Base-by-base conservation (phyloP, 2,329 filamentous ascomycete species). In the Pseudocercospora musae region DNA sequence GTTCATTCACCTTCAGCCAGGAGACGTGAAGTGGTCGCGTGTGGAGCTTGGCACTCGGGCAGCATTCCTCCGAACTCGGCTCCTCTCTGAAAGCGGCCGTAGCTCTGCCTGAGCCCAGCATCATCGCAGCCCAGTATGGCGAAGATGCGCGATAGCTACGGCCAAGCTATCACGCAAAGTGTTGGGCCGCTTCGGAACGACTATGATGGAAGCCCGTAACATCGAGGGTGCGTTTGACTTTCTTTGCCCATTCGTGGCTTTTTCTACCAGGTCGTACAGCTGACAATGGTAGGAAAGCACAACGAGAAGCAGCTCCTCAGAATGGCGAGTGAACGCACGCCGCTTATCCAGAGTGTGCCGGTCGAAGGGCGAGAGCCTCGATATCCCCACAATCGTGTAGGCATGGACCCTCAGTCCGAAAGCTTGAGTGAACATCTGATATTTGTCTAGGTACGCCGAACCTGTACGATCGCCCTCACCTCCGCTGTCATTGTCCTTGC, bases 261-360 rank as follows among this genome's bases (percentile, higher is more conserved):
- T 23, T 18, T 49, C 20, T 13, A 8, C 46, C 15, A 25, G 27
- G 33, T 20, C 15, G 33, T 13, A 58, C n/a, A n/a, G 59, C 62
- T 67, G 63, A 65, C 48, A 13, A 69, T 67, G 67, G 60, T 62
- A 53, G 57, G 67, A 56, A 62, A 63, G 56, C 57, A 65, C 60
- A 21, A 27, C 44, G 63, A 66, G 64, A 73, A 61, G 66, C 52
- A 37, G 44, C 27, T 40, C 4, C 46, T 49, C 53, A 60, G 23
- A 10, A 81, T 80, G 79, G 71, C 77, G 71, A 74, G 79, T 74
- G 88, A 91, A 78, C 80, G 79, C 60, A 89, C 87, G 56, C 89
- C 89, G 62, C 81, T 92, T 69, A 83, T 91, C 65, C 81, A 86
- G 70, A 87, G 84, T 57, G 84, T 90, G 62, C 82, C 73, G 18